Evolutionary conservation across 1,284 basidiomycete genomes (phyloP).

Genomic region (Ustilago xerochloae): DNA sequence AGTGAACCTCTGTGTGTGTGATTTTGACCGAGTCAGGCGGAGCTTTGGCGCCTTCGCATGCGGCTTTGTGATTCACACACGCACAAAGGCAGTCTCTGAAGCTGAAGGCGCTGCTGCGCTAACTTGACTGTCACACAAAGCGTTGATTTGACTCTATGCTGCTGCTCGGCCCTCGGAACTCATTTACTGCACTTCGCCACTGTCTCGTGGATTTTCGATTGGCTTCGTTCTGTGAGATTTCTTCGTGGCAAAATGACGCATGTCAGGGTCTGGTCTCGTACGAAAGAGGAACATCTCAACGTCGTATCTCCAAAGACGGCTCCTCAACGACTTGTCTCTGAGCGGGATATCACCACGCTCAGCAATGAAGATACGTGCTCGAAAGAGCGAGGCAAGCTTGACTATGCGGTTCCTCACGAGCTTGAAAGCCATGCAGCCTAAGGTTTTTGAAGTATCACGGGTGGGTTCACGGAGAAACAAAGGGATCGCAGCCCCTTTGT

Average conservation of each 20-base stretch:
- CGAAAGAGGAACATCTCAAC: neutral
- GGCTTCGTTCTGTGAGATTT: constrained; percentile 27
- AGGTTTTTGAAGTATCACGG: no score
- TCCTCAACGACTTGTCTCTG: neutral
- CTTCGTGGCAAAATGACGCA: no score
- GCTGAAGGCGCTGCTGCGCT: neutral
- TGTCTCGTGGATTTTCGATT: constrained; percentile 8
- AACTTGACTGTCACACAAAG: constrained; percentile 3
- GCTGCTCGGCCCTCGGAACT: constrained; percentile 8
- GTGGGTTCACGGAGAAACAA: no score
- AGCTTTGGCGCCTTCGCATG: constrained; percentile 1
- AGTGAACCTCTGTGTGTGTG: neutral
- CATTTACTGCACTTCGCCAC: constrained; percentile 22
- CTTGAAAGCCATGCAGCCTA: no score
- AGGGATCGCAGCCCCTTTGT: no score
- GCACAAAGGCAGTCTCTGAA: neutral
- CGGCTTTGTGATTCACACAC: neutral
- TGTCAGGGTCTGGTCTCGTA: neutral
- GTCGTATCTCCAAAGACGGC: neutral
- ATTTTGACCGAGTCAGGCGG: neutral
- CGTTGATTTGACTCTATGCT: constrained; percentile 6
- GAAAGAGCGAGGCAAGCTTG: no score
- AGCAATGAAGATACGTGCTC: no score
- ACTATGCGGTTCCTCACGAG: no score
- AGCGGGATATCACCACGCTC: no score